Evolutionary conservation across 345 rosid genomes (phyloP).

Genomic region (Aurinia saxatilis): DNA sequence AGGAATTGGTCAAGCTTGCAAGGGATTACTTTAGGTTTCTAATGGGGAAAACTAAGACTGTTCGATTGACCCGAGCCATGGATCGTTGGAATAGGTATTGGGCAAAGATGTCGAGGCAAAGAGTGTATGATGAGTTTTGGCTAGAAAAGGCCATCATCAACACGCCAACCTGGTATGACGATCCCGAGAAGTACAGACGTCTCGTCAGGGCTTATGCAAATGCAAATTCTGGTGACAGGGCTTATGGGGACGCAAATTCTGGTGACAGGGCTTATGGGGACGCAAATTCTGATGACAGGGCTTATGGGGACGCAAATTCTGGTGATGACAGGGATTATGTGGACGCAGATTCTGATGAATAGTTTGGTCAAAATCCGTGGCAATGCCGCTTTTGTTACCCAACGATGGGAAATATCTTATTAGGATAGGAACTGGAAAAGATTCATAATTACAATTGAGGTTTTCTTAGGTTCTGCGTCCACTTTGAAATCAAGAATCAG

Average conservation of each 20-base stretch:
- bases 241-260: too few relatives aligned
- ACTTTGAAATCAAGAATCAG: background rate
- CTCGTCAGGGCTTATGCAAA: slow-evolving; percentile 22
- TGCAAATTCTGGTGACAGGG: too few relatives aligned
- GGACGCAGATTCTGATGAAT: slow-evolving; percentile 7
- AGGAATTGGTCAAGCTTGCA: slow-evolving; percentile 54
- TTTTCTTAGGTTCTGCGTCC: background rate
- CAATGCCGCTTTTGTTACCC: slow-evolving; percentile 4
- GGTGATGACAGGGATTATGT: too few relatives aligned
- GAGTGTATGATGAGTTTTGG: slow-evolving; percentile 42
- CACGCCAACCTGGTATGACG: slow-evolving; percentile 64
- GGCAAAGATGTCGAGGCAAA: slow-evolving; percentile 28
- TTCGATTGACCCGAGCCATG: slow-evolving; percentile 55
- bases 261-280: too few relatives aligned
- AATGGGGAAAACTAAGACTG: slow-evolving; percentile 41
- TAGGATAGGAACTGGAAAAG: background rate
- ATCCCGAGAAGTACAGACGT: slow-evolving; percentile 52
- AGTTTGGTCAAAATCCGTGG: background rate
- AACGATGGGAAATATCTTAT: background rate
- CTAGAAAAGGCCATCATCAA: slow-evolving; percentile 58
- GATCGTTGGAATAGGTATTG: slow-evolving; percentile 34
- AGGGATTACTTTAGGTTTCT: slow-evolving; percentile 65
- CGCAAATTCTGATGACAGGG: too few relatives aligned
- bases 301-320: too few relatives aligned
- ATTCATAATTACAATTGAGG: background rate